Evolutionary conservation across 495 filamentous ascomycete species (phyloP), one percentile per base, ranked within the genome.

Genomic region (Podospora anserina): DNA sequence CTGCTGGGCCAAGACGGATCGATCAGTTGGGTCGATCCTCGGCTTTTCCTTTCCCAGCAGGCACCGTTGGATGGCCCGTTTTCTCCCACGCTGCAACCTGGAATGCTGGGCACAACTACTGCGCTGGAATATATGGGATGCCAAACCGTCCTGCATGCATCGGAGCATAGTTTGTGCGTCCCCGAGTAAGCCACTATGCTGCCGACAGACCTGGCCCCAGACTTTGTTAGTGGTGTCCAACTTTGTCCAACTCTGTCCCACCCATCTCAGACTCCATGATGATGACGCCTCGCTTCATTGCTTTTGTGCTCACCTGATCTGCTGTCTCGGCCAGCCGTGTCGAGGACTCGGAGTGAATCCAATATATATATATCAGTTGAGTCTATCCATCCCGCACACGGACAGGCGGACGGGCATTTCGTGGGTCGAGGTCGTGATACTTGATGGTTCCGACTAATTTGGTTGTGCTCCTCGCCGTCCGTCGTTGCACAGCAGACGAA

Each of bases 241-340:
- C 34, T 59, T 65, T 39, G 30, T 39, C 39, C 59, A 39, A 20
- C 60, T 16, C 44, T 26, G 27, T 23, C 9, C 15, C 57, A 44
- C 32, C 39, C 39, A 49, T 49, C 39, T 49, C 13, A 49, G 39
- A 49, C 39, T 49, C 39, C 39, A 49, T 49, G 39, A 49, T 49
- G 39, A 49, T 49, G 57, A 2, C 61, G 30, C 19, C 6, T 69
- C 68, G 58, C 58, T 63, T 69, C 39, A 26, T 5, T 60, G 27
- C 26, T 39, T 56, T 39, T 58, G 26, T 26, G 49, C 44, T 58
- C 28, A 49, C 57, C 32, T 60, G 56, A 18, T 18, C 11, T 32
- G 19, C 54, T 70, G 65, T 67, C 65, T 67, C 65, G 61, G 68
- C 53, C 49, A 63, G 26, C 1, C 44, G 58, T 65, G 62, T 56